Conservation (phyloP, 2,329 filamentous ascomycete genomes). For the Penicillium thymicola region DNA sequence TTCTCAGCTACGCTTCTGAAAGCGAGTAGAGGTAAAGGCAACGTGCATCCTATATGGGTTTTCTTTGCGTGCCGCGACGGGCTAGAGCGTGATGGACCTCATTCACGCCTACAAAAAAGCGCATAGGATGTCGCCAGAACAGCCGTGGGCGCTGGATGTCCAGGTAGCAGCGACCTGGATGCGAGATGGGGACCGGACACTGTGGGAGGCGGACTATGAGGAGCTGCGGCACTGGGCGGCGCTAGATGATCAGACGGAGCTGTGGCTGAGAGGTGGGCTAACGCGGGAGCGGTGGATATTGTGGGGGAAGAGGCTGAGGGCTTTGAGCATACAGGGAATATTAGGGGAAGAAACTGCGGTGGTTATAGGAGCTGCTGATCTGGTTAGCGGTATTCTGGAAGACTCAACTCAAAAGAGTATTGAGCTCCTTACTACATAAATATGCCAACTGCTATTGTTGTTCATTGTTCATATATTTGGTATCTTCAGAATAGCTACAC, state of each 20-base stretch:
- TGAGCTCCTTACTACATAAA: not conserved
- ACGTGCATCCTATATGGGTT: not conserved
- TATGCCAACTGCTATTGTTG: not conserved
- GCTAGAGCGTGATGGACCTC: not conserved
- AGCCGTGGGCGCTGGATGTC: not conserved
- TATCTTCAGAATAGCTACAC: constrained; percentile 26
- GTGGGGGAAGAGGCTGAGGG: not conserved
- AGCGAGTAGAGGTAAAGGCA: not conserved
- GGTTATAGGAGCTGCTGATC: not conserved
- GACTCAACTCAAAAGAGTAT: not conserved
- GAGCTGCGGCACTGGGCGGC: not conserved
- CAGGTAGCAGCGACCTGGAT: not conserved
- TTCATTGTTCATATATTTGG: constrained; percentile 16
- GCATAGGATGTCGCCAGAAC: not conserved
- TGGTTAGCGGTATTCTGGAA: not conserved
- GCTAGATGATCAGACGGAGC: not conserved
- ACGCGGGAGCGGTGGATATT: not conserved
- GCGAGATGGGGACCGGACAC: not conserved
- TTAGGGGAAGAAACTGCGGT: not conserved
- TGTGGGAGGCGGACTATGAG: not conserved
- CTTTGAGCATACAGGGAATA: not conserved
- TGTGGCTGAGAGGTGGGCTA: not conserved
- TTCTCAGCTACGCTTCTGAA: not conserved
- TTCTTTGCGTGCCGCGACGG: not conserved
- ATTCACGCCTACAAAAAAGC: not conserved